Evolutionary conservation across 345 rosid species (phyloP).

Genomic region (Euphorbia peplus): DNA sequence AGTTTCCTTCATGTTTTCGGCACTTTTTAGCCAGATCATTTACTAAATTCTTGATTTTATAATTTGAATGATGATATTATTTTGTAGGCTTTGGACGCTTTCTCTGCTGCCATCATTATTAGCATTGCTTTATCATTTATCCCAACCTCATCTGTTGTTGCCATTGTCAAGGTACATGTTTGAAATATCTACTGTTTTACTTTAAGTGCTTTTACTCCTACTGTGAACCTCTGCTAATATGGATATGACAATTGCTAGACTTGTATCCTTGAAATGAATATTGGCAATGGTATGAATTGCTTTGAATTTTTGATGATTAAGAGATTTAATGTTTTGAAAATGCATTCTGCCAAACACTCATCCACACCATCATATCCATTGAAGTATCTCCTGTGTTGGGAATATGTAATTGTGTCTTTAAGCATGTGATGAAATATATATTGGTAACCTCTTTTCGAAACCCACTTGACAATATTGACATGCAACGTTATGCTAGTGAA

Average conservation of each 20-base stretch:
- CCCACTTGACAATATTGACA: not conserved
- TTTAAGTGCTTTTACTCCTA: not conserved
- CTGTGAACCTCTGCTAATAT: not conserved
- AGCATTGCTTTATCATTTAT: constrained; percentile 86
- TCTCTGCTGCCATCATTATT: constrained; percentile 84
- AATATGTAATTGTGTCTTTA: not conserved
- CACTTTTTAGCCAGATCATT: not conserved
- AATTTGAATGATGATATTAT: constrained; percentile 21
- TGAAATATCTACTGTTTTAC: not conserved
- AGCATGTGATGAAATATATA: not conserved
- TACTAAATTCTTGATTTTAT: constrained; percentile 16
- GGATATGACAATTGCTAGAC: not conserved
- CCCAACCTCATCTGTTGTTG: constrained; percentile 96
- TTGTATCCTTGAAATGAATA: not conserved
- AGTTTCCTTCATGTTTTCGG: not conserved
- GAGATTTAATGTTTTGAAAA: not conserved
- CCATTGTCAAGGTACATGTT: constrained; percentile 79
- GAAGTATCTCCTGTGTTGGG: not conserved
- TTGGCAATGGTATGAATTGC: not conserved
- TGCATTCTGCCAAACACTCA: not conserved
- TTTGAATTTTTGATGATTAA: not conserved
- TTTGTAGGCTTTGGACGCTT: constrained; percentile 92
- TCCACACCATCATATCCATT: not conserved
- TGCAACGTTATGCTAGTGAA: not conserved
- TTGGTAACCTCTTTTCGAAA: not conserved